These are phyloP conservation scores for Punica granatum DNA, from an alignment of 345 rosid genomes.

Conservation along the genomic window DNA sequence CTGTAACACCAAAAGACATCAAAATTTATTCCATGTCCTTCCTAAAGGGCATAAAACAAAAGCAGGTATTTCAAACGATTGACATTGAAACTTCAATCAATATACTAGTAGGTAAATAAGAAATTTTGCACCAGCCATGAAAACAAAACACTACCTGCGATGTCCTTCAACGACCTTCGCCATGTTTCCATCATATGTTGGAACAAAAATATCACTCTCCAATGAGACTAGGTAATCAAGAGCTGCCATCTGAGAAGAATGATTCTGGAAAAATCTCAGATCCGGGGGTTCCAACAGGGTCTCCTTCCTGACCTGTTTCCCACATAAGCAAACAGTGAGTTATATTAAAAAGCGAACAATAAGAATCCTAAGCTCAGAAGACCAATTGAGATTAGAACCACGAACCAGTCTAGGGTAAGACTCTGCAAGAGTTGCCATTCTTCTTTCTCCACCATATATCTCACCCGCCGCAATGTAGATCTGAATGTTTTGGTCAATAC, in stretches of 20 bases:
- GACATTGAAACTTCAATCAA: background rate
- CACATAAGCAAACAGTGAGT: background rate
- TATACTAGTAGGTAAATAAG: background rate
- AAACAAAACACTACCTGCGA: constrained; percentile 18
- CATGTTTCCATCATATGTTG: constrained; percentile 28
- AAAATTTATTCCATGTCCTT: background rate
- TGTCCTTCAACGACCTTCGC: constrained; percentile 44
- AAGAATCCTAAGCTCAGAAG: background rate
- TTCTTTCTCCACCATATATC: constrained; percentile 39
- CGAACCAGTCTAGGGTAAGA: constrained; percentile 39
- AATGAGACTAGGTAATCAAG: constrained; percentile 36
- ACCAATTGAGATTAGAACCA: constrained; percentile 5
- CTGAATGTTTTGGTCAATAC: constrained; percentile 30
- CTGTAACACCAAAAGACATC: constrained; percentile 13
- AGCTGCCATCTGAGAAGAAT: constrained; percentile 41
- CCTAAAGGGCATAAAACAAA: background rate
- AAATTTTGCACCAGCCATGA: background rate
- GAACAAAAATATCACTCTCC: constrained; percentile 35
- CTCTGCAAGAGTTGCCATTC: constrained; percentile 25
- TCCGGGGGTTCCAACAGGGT: constrained; percentile 23
- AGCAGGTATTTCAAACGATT: background rate
- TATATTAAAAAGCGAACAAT: background rate
- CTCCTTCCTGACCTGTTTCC: constrained; percentile 40
- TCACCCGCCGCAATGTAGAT: constrained; percentile 48
- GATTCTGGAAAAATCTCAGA: constrained; percentile 26